phyloP scores from a whole-genome alignment of 345 rosid genomes.

The Melaleuca alternifolia region DNA sequence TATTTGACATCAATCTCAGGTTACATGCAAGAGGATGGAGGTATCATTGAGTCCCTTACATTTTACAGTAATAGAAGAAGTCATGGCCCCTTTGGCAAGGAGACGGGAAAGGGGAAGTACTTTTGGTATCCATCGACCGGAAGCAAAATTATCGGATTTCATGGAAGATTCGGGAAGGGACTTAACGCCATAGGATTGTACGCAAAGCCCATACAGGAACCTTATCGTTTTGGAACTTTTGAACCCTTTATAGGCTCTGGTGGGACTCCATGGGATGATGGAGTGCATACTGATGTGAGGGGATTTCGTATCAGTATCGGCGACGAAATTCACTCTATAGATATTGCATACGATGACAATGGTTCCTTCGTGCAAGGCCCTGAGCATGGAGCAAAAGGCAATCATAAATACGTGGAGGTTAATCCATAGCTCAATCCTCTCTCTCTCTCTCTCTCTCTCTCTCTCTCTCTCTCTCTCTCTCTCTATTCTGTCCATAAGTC shows the following conservation, averaged over 20 bases:
- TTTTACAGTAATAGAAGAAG: neutral
- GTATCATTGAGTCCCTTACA: neutral
- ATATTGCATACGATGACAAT: neutral
- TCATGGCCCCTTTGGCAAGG: neutral
- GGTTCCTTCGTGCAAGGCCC: neutral
- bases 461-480: neutral
- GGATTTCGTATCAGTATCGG: neutral
- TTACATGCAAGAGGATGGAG: neutral
- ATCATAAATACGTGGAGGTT: neutral
- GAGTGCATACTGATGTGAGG: neutral
- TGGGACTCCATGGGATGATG: too few relatives aligned
- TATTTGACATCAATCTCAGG: neutral
- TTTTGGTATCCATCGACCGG: neutral
- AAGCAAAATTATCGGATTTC: neutral
- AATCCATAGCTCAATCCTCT: neutral
- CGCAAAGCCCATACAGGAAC: too few relatives aligned
- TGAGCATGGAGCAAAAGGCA: too few relatives aligned
- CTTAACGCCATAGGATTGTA: neutral
- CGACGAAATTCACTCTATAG: neutral
- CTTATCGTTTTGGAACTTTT: too few relatives aligned
- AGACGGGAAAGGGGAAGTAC: neutral
- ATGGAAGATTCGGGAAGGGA: neutral
- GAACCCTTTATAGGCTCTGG: too few relatives aligned
- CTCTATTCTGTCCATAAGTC: neutral
- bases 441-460: neutral